Base-by-base conservation (phyloP, 2,329 filamentous ascomycete species). In the Fusarium buxicola region DNA sequence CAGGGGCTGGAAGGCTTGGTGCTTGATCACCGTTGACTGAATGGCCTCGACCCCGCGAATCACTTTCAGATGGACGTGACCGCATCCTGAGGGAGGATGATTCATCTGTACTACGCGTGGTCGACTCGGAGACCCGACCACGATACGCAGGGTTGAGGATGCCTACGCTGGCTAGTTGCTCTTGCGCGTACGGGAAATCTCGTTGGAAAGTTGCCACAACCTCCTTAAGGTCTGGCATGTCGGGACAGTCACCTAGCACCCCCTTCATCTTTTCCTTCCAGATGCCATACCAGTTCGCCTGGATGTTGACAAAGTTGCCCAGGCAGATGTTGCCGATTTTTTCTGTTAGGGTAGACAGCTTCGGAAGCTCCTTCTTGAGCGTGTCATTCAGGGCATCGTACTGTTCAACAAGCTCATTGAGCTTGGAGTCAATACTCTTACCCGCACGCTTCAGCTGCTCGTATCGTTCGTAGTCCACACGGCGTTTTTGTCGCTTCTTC, bases 341-440 rank as follows among this genome's bases (percentile, higher is more conserved):
- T 60, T 92, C 92, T 2, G 94, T 97, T 63, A 95, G 79, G 8
- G 81, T 78, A 47, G 95, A 96, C 13, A 99, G 84, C 73, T 89
- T 89, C 2, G 94, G 94, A 41, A 99, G 83, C 74, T 98, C 94
- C 66, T 94, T 90, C 77, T 97, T 97, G 58, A 98, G 82, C 1
- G 94, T 92, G 62, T 97, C 92, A 72, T 98, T 98, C 58, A 99
- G 82, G 8, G 93, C 92, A 35, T 92, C 86, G 75, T 97, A 99
- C 73, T 96, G 90, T 71, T 97, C 92, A 16, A 93, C 92, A 34
- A 91, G 86, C 68, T 96, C 92, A 13, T 86, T 82, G 5, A 94
- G 89, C 74, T 94, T 95, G 71, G 92, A 90, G 74, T 98, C 94
- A 11, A 92, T 83, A 68, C 92, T 96, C 76, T 96, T 94, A 61